Conservation (phyloP, 78 protist genomes). For the Parvularia atlantis region DNA sequence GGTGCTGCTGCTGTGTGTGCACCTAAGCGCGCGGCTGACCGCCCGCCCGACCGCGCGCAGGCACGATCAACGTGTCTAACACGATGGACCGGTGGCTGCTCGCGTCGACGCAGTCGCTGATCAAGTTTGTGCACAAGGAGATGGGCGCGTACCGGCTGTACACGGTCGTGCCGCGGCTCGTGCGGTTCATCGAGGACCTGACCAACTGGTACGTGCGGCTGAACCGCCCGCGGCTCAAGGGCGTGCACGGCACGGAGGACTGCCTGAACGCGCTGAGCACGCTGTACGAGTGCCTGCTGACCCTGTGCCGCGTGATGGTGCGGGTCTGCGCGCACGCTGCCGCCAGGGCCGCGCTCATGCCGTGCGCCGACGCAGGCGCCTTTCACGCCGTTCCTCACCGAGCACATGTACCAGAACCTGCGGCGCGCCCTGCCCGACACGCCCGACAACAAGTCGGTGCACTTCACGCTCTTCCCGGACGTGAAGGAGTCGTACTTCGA, state of each 20-base stretch:
- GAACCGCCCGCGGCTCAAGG: slow-evolving; percentile 70
- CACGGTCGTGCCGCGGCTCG: slow-evolving; percentile 92
- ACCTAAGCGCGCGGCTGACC: no score
- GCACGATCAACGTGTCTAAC: slow-evolving; percentile 29
- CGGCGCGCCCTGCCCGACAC: slow-evolving; percentile 33
- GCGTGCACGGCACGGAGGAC: slow-evolving; percentile 53
- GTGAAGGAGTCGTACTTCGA: slow-evolving; percentile 36
- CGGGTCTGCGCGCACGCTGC: no score
- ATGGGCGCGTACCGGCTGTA: slow-evolving; percentile 94
- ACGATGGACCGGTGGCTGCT: slow-evolving; percentile 93
- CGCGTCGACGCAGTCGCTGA: slow-evolving; percentile 58
- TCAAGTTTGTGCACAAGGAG: slow-evolving; percentile 70
- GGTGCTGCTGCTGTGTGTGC: neutral
- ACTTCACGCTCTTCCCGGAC: slow-evolving; percentile 65
- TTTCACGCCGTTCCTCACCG: slow-evolving; percentile 97
- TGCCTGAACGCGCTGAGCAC: slow-evolving; percentile 39
- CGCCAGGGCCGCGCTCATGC: no score
- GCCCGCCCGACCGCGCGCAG: no score
- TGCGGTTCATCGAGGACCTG: slow-evolving; percentile 73
- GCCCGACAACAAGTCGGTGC: slow-evolving; percentile 42
- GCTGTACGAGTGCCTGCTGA: slow-evolving; percentile 71
- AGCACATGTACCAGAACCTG: slow-evolving; percentile 83
- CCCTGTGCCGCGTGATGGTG: slow-evolving; percentile 66
- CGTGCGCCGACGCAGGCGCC: no score
- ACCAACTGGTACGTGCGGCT: slow-evolving; percentile 96